A percentile compares a stretch with the other conserved stretches of the same genome.
Conservation (phyloP, 1,139 yeast genomes). For the Geotrichum australiense region DNA sequence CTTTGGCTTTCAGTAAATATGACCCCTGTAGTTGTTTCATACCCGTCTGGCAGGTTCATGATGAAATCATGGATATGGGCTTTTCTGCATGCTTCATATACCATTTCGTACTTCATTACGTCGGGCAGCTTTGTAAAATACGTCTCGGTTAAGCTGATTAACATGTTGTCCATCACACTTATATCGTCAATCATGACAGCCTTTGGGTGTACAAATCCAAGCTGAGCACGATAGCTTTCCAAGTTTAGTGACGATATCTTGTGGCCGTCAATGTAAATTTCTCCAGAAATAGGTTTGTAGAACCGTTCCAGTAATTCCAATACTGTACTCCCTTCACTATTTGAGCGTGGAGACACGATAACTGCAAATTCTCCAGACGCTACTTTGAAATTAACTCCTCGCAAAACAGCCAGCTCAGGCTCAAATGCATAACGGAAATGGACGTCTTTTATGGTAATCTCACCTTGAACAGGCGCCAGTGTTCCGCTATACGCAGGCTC, state of each 20-base stretch:
- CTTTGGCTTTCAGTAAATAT: constrained; percentile 14
- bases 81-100: constrained; percentile 59
- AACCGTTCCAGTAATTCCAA: constrained; percentile 72
- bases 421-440: constrained; percentile 80
- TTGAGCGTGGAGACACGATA: constrained; percentile 81
- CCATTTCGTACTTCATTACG: constrained; percentile 45
- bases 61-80: constrained; percentile 81
- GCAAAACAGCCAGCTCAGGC: constrained; percentile 61
- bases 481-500: constrained; percentile 12
- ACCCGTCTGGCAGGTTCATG: constrained; percentile 68
- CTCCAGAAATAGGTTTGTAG: constrained; percentile 67
- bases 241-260: constrained; percentile 63
- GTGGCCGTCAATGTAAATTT: constrained; percentile 61
- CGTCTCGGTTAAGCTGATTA: constrained; percentile 54
- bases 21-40: constrained; percentile 60
- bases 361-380: constrained; percentile 81
- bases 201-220: constrained; percentile 28
- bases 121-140: constrained; percentile 38
- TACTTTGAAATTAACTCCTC: constrained; percentile 56
- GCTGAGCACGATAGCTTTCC: constrained; percentile 58
- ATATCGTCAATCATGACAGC: constrained; percentile 10
- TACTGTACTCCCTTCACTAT: constrained; percentile 88
- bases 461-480: constrained; percentile 39
- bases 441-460: constrained; percentile 56
- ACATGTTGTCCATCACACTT: constrained; percentile 83